Evolutionary conservation across 139 green algal genomes (phyloP), one percentile per base, ranked within the genome.

Genomic region (Pleodorina starrii): DNA sequence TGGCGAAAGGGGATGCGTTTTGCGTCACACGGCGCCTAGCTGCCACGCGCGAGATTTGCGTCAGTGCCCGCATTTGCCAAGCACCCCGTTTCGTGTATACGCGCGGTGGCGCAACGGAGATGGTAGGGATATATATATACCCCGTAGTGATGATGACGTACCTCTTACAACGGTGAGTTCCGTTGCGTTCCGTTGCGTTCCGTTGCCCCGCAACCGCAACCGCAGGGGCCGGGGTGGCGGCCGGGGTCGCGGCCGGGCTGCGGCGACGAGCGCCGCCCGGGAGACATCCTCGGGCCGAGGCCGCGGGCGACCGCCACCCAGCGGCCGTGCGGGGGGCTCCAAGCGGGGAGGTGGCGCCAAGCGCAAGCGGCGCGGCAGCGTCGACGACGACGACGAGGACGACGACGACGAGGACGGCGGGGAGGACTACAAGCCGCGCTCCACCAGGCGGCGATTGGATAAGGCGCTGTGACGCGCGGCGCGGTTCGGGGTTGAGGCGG

Each of bases 381-480:
- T 46, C 40, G 27, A 63, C 11, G 80, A 87, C 27, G 80, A 63
- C 14, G 40, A 25, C 32, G 80, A 87, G 1, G 60, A 77, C 63
- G 57, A 87, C 29, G 60, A 32, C 4, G 42, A 66, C 1, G 60
- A 46, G 6, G 51, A 75, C 2, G 32, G 63, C 35, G 60, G 77
- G 48, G 76, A 50, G 48, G n/a, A 21, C 19, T 68, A 71, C 48
- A 38, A 69, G 48, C 48, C 76, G 4, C 48, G 32, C 12, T 2
- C 74, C 29, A 42, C 74, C 1, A 63, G 43, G 44, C 43, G 74
- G 4, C 36, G 74, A 29, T 23, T 29, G 12, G 43, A 25, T 2
- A 82, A 27, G 74, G 44, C 74, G 74, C 29, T 59, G 42, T 80
- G 72, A 80, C 54, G 54, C 54, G 54, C 54, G 54, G 9, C 54